Percentiles rank a stretch among this genome's conserved stretches.
Conservation (phyloP, 176 grass and related monocot genomes). For the Sorghum bicolor region DNA sequence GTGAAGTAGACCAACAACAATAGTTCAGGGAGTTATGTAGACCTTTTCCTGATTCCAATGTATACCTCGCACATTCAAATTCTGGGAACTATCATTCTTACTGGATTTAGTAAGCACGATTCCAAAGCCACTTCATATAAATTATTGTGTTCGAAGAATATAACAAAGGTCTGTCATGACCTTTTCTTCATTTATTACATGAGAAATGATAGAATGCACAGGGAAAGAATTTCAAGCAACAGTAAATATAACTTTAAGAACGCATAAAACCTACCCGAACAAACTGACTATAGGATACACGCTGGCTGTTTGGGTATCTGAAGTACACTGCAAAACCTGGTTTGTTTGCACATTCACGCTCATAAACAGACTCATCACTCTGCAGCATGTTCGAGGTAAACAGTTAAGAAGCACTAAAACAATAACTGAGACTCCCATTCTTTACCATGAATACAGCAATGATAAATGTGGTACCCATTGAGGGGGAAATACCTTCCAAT, state of each 20-base stretch:
- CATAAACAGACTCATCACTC: conserved; percentile 97
- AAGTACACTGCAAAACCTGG: conserved; percentile 89
- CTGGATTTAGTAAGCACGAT: neutral
- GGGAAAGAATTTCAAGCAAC: conserved; percentile 11
- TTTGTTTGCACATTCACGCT: conserved; percentile 95
- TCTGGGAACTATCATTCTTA: neutral
- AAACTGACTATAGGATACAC: conserved; percentile 79
- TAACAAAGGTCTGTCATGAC: neutral
- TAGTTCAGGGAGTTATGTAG: neutral
- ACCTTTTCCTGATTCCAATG: neutral
- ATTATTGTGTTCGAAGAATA: neutral
- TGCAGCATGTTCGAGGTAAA: conserved; percentile 42
- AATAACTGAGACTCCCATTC: conserved; percentile 15
- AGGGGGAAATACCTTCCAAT: conserved; percentile 85
- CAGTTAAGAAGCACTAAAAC: conserved; percentile 27
- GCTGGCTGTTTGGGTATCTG: conserved; percentile 84
- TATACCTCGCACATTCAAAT: neutral
- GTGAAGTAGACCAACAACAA: neutral
- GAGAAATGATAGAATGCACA: neutral
- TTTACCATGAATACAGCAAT: conserved; percentile 1
- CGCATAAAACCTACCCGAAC: conserved; percentile 57
- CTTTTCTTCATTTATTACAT: neutral
- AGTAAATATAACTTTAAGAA: conserved; percentile 33
- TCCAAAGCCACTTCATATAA: neutral
- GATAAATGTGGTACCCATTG: conserved; percentile 1